Evolutionary conservation across 176 grass and related monocot species (phyloP), one percentile per base, ranked within the genome.

Genomic region (Otatea glauca): DNA sequence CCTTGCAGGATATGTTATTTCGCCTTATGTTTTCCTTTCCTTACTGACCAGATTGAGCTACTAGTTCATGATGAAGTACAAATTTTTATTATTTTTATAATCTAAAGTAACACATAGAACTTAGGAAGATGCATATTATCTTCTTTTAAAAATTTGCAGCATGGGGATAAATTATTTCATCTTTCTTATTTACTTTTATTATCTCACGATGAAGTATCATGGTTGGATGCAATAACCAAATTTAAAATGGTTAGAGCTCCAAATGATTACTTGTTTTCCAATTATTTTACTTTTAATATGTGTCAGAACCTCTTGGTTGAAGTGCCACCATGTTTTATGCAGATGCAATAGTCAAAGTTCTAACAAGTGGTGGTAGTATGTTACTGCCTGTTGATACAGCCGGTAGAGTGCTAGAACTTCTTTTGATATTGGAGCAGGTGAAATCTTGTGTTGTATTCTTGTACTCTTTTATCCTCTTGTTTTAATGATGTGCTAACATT

Each of bases 351-450:
- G 24, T 87, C 41, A 98, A 91, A 89, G 91, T 89, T 66, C 85
- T 98, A 82, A 58, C 79, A 81, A 62, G 72, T 83, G 89, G 94
- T 67, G 93, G 93, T 75, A 98, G 85, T 78, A 89, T 95, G 51
- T 84, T 98, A 78, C 87, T 98, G 79, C 96, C 93, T 82, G 91
- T 95, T 84, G 93, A 98, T 87, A 98, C 93, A 6, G 96, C 96
- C 42, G 96, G 93, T 88, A 98, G 96, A 85, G 96, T 90, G 17
- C 74, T 98, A 47, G 96, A 98, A 88, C 83, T 98, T 92, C 87
- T 95, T 90, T 81, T 95, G 83, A 95, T 92, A 86, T 82, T 98
- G 27, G 96, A 98, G 59, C 83, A 92, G 93, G 96, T 98, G 72
- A 90, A 69, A 81, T 74, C 35, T 67, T 39, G 4, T 61, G 49